These are phyloP conservation scores for Blumeriella jaapii DNA, from an alignment of 2,329 filamentous ascomycete species.

Conservation along the genomic window DNA sequence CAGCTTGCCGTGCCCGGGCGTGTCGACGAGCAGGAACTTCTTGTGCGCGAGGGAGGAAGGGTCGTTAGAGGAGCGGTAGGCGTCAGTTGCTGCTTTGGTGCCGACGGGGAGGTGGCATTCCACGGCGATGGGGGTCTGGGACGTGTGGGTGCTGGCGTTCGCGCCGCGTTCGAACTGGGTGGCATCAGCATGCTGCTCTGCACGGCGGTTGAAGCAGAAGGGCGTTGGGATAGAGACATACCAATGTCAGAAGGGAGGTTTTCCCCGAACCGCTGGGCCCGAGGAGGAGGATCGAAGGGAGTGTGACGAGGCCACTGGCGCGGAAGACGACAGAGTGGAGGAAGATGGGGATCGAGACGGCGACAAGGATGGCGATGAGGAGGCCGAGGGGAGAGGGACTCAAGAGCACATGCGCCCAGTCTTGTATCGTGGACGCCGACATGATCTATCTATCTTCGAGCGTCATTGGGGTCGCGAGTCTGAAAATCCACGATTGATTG, in stretches of 20 bases:
- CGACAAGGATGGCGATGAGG: conserved; percentile 55
- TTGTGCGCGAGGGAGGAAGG: conserved; percentile 45
- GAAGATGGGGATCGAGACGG: conserved; percentile 58
- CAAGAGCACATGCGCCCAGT: conserved; percentile 40
- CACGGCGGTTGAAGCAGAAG: background rate
- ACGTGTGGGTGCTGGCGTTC: conserved; percentile 40
- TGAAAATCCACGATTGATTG: too few relatives aligned
- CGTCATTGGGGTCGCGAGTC: too few relatives aligned
- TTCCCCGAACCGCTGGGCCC: conserved; percentile 80
- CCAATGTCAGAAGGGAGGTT: conserved; percentile 74
- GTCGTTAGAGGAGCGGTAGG: conserved; percentile 56
- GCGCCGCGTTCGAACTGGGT: conserved; percentile 41
- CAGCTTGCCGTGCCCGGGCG: conserved; percentile 90
- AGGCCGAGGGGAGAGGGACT: conserved; percentile 52
- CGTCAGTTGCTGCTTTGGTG: conserved; percentile 42
- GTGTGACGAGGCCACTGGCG: conserved; percentile 50
- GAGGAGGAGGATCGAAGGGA: conserved; percentile 68
- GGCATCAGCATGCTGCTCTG: conserved; percentile 4
- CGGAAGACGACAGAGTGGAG: conserved; percentile 65
- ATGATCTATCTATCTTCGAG: too few relatives aligned
- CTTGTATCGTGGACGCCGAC: conserved; percentile 11
- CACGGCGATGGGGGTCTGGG: conserved; percentile 46
- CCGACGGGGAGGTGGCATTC: conserved; percentile 43
- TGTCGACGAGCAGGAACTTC: conserved; percentile 72
- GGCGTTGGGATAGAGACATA: conserved; percentile 26